Conservation (phyloP, 2,329 filamentous ascomycete species). For the Talaromyces piceae region DNA sequence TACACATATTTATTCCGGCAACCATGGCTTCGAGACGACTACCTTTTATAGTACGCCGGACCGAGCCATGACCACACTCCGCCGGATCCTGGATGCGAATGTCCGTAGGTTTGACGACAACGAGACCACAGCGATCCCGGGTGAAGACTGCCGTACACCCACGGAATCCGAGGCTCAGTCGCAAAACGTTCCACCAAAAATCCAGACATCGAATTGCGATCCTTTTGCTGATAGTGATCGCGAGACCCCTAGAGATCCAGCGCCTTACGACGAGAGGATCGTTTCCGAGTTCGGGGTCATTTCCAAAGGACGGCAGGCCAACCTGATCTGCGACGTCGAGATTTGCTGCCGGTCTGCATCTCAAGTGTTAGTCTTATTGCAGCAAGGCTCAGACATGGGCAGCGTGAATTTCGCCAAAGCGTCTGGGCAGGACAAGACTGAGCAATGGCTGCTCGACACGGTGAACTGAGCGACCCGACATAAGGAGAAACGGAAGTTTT, state of each 20-base stretch:
- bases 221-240: not conserved
- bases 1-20: constrained; percentile 6
- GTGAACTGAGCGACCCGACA: not conserved
- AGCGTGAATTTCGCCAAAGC: constrained; percentile 7
- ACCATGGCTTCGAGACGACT: constrained; percentile 1
- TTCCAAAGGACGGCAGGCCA: constrained; percentile 2
- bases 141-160: constrained; percentile 3
- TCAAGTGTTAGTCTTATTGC: not conserved
- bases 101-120: not conserved
- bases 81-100: not conserved
- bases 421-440: constrained; percentile 7
- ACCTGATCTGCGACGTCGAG: constrained; percentile 2
- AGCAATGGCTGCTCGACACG: constrained; percentile 5
- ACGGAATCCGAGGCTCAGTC: not conserved
- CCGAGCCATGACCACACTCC: constrained; percentile 1
- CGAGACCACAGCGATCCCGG: not conserved
- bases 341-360: not conserved
- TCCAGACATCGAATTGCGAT: not conserved
- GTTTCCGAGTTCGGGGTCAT: constrained; percentile 2
- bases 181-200: not conserved
- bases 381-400: not conserved
- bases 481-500: not conserved
- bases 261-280: not conserved
- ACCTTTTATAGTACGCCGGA: not conserved
- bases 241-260: not conserved